Evolutionary conservation across 2,329 filamentous ascomycete species (phyloP).

Genomic region (Gyromitra esculenta): DNA sequence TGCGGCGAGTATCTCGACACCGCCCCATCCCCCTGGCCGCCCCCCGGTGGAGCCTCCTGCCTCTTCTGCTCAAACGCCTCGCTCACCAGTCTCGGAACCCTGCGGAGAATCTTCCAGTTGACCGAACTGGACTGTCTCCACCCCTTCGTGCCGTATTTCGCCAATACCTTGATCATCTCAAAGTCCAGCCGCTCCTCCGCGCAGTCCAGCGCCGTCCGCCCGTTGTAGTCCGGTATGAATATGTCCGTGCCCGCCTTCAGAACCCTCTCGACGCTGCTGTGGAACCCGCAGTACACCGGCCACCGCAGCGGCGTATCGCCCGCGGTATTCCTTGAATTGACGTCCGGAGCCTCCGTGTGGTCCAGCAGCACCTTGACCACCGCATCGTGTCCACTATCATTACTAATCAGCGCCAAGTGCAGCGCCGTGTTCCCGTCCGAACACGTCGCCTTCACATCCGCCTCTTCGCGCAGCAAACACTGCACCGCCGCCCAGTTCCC

Average conservation of each 20-base stretch:
- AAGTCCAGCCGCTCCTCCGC: slow-evolving; percentile 15
- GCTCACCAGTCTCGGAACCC: slow-evolving; percentile 7
- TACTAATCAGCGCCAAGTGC: slow-evolving; percentile 6
- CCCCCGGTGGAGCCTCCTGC: not conserved
- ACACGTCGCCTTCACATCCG: slow-evolving; percentile 8
- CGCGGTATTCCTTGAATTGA: not conserved
- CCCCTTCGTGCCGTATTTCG: slow-evolving; percentile 19
- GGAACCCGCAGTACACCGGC: slow-evolving; percentile 1
- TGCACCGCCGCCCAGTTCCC: not conserved
- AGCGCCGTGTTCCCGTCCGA: not conserved
- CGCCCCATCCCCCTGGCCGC: not conserved
- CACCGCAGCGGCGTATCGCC: slow-evolving; percentile 20
- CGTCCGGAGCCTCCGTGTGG: not conserved
- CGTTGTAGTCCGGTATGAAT: not conserved
- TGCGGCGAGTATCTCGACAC: not conserved
- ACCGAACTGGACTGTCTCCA: slow-evolving; percentile 15
- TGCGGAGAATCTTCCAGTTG: slow-evolving; percentile 1
- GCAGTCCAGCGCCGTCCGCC: slow-evolving; percentile 7
- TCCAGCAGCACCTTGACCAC: slow-evolving; percentile 7
- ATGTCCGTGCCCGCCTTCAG: slow-evolving; percentile 10
- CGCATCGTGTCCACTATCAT: not conserved
- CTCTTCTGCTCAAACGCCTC: slow-evolving; percentile 20
- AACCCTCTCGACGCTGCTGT: slow-evolving; percentile 6
- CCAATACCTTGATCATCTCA: slow-evolving; percentile 22
- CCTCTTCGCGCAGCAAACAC: not conserved